Conservation (phyloP, 306 rosid genomes). For the Corylus americana region DNA sequence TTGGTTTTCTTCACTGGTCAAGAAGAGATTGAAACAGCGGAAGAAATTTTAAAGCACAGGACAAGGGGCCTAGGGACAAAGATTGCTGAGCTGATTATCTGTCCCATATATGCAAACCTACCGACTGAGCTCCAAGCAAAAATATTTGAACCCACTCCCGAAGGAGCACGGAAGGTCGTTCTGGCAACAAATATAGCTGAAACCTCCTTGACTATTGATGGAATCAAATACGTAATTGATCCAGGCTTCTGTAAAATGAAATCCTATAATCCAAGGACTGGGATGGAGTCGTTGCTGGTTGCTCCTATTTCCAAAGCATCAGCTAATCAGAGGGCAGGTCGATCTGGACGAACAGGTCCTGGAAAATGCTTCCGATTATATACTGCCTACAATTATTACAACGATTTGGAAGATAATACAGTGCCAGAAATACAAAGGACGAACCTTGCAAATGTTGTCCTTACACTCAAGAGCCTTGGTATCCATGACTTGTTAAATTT, state of each 20-base stretch:
- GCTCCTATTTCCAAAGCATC: constrained; percentile 96
- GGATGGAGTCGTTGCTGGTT: constrained; percentile 85
- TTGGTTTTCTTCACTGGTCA: constrained; percentile 93
- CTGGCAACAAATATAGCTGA: constrained; percentile 98
- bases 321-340: constrained; percentile 93
- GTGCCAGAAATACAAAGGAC: constrained; percentile 93
- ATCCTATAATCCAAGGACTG: constrained; percentile 84
- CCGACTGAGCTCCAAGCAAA: constrained; percentile 94
- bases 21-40: constrained; percentile 95
- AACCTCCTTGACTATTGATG: constrained; percentile 94
- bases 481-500: constrained; percentile 78
- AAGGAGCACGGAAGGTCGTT: constrained; percentile 93
- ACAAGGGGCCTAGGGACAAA: constrained; percentile 86
- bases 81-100: constrained; percentile 89
- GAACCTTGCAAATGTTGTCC: constrained; percentile 89
- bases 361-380: constrained; percentile 93
- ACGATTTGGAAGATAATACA: constrained; percentile 85
- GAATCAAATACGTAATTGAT: constrained; percentile 94
- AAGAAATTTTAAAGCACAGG: constrained; percentile 92
- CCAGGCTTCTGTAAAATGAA: constrained; percentile 90
- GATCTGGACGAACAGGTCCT: constrained; percentile 96
- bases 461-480: constrained; percentile 85
- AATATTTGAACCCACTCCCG: constrained; percentile 97
- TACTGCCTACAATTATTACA: constrained; percentile 68
- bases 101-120: constrained; percentile 95